Percentiles rank a stretch among this genome's conserved stretches.
phyloP scores from a whole-genome alignment of 768 basidiomycete genomes.

The Pleurotus platypus region DNA sequence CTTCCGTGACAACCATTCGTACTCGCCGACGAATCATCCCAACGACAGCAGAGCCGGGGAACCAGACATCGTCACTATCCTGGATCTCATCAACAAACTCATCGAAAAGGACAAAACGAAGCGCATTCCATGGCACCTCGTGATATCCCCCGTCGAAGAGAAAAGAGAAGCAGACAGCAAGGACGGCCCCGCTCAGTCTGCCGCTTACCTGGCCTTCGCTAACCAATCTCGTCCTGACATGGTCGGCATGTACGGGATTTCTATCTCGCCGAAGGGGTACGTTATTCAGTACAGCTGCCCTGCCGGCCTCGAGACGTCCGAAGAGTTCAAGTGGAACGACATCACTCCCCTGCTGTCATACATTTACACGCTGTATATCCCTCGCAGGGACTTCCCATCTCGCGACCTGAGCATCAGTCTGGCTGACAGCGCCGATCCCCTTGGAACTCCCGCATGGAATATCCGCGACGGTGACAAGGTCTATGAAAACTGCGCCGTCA shows the following conservation, averaged over 20 bases:
- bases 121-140: too few relatives aligned
- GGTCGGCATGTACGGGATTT: slow-evolving; percentile 1
- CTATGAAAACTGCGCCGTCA: slow-evolving; percentile 3
- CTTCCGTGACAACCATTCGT: too few relatives aligned
- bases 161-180: not conserved
- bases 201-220: slow-evolving; percentile 5
- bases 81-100: too few relatives aligned
- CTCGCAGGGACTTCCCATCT: not conserved
- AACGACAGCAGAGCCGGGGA: too few relatives aligned
- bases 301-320: slow-evolving; percentile 4
- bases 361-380: slow-evolving; percentile 8
- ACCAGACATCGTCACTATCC: too few relatives aligned
- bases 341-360: slow-evolving; percentile 3
- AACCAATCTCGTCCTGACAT: slow-evolving; percentile 11
- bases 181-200: slow-evolving; percentile 5
- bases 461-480: not conserved
- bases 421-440: not conserved
- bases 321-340: not conserved
- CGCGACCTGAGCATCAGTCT: slow-evolving; percentile 6
- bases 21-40: too few relatives aligned
- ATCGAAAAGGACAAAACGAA: too few relatives aligned
- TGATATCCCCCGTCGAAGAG: too few relatives aligned
- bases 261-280: not conserved
- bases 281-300: slow-evolving; percentile 7
- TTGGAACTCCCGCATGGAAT: slow-evolving; percentile 2